Conservation (phyloP, 495 filamentous ascomycete genomes). For the Friedmanniomyces endolithicus region DNA sequence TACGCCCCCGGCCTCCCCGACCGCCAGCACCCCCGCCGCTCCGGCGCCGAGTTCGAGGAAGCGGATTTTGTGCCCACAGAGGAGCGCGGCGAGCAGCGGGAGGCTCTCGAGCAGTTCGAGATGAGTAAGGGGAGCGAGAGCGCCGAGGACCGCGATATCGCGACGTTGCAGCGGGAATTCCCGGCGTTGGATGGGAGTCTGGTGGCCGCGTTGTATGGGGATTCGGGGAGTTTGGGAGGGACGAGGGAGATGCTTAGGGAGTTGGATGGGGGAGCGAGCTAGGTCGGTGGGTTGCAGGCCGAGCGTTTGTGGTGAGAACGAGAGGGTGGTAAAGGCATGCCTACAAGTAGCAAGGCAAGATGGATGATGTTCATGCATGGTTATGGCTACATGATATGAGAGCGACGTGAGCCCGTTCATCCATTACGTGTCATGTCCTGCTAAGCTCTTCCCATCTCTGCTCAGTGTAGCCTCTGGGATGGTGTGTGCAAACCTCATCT, state of each 20-base stretch:
- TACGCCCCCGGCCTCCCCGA: background rate
- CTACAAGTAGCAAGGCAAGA: no score
- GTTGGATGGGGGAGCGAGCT: constrained; percentile 4
- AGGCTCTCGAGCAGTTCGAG: constrained; percentile 25
- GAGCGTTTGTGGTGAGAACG: no score
- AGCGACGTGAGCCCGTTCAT: no score
- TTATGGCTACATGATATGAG: no score
- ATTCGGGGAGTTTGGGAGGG: constrained; percentile 18
- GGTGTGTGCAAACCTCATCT: no score
- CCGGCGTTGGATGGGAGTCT: constrained; percentile 23
- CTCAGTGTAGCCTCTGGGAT: no score
- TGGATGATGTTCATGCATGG: no score
- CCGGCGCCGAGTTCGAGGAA: constrained; percentile 15
- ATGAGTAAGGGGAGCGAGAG: constrained; percentile 13
- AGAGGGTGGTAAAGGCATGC: no score
- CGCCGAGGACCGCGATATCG: constrained; percentile 23
- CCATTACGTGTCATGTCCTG: no score
- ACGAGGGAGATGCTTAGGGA: constrained; percentile 27
- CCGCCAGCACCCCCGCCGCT: constrained; percentile 3
- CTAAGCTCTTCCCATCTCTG: no score
- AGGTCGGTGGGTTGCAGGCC: no score
- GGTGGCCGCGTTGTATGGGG: constrained; percentile 27
- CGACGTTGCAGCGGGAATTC: constrained; percentile 25
- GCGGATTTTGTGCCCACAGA: constrained; percentile 11
- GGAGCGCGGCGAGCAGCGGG: constrained; percentile 19